Conservation (phyloP, 164 flowering plant genomes). For the Echeveria elegans region DNA sequence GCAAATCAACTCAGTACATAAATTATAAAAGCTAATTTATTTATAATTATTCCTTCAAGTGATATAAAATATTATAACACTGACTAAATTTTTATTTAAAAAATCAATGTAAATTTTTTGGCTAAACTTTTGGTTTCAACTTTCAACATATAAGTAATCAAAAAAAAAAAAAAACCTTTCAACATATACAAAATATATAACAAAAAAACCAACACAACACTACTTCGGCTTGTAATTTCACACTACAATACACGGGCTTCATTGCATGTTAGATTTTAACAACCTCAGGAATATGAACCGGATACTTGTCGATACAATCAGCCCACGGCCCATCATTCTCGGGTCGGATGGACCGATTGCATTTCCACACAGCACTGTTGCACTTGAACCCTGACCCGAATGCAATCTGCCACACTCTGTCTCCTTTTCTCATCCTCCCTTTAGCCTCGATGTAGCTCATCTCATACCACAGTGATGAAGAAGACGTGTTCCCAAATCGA, state of each 20-base stretch:
- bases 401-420: slow-evolving; percentile 60
- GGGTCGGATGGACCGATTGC: slow-evolving; percentile 36
- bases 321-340: slow-evolving; percentile 34
- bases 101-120: too few species aligned
- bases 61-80: too few species aligned
- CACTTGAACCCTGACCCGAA: slow-evolving; percentile 68
- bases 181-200: too few species aligned
- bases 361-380: slow-evolving; percentile 67
- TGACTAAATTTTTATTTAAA: too few species aligned
- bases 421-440: slow-evolving; percentile 57
- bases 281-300: slow-evolving; percentile 34
- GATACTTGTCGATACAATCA: slow-evolving; percentile 29
- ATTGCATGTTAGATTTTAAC: slow-evolving; percentile 20
- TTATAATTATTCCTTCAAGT: too few species aligned
- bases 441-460: slow-evolving; percentile 50
- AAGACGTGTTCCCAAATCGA: slow-evolving; percentile 57
- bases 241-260: background rate
- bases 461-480: slow-evolving; percentile 61
- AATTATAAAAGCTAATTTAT: too few species aligned
- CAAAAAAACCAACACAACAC: too few species aligned
- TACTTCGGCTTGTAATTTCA: background rate
- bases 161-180: too few species aligned
- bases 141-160: too few species aligned
- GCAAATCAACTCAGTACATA: too few species aligned
- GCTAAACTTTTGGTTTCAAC: too few species aligned